Base-by-base conservation (phyloP, 176 grass and related monocot species). In the Avena atlantica region DNA sequence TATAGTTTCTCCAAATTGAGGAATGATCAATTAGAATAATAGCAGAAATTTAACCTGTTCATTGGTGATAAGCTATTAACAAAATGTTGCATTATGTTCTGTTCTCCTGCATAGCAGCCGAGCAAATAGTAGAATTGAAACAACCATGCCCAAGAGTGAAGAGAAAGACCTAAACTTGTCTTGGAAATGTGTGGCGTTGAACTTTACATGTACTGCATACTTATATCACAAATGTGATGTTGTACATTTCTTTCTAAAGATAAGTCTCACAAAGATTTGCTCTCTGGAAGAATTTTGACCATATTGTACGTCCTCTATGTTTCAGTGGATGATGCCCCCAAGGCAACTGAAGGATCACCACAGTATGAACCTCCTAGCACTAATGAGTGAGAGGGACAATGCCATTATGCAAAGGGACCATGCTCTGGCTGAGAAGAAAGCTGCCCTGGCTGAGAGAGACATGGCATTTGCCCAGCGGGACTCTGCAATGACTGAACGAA, bases 311-410 rank as follows among this genome's bases (percentile, higher is more conserved):
- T 57, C 2, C 19, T 82, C 60, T 84, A 12, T 85, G 55, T 87
- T 87, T 66, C 86, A 97, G 95, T 97, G 95, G 95, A 94, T 97
- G 95, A 90, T 97, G 81, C 95, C 95, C 78, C 95, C 92, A 86
- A 79, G 85, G 10, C 95, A 93, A 78, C 59, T 98, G 42, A 97
- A 92, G 23, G 92, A 94, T 61, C 92, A 90, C 74, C 92, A 92
- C 24, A 92, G 90, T 56, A 87, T 92, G 84, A 92, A 74, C 56
- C 53, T 97, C 14, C 87, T 94, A 29, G 87, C 95, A 8, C 50
- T 93, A 6, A 87, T 98, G 91, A 91, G 84, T 58, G 95, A 92
- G 58, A 94, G 92, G 37, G 93, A 98, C 47, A 98, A 49, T 82
- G 95, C 93, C 31, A 91, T 98, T 56, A 86, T 91, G 81, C 89